Conservation (phyloP, 768 basidiomycete species). For the Dioszegia hungarica region DNA sequence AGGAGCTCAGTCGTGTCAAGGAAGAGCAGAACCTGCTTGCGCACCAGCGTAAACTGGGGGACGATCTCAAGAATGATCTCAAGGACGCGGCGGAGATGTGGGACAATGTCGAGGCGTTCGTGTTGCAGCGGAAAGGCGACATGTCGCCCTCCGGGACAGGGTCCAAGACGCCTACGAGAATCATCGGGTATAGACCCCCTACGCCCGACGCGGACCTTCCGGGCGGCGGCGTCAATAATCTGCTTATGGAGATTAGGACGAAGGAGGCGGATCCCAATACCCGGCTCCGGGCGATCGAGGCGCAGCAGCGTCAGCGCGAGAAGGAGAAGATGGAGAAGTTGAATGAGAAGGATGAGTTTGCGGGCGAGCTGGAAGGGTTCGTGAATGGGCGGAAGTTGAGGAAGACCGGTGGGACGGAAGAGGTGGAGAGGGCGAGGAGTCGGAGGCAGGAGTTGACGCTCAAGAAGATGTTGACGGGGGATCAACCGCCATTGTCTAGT, state of each 20-base stretch:
- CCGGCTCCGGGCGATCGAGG: conserved; percentile 87
- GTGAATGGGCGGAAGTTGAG: conserved; percentile 80
- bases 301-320: conserved; percentile 73
- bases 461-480: conserved; percentile 71
- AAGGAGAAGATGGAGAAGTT: conserved; percentile 61
- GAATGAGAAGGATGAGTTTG: conserved; percentile 60
- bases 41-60: conserved; percentile 86
- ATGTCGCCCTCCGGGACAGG: conserved; percentile 40
- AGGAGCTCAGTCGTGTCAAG: conserved; percentile 90
- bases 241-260: conserved; percentile 78
- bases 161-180: conserved; percentile 29
- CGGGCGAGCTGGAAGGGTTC: conserved; percentile 77
- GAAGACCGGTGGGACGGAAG: conserved; percentile 93
- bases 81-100: conserved; percentile 82
- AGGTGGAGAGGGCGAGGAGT: conserved; percentile 80
- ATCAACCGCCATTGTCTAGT: conserved; percentile 10
- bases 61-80: conserved; percentile 84
- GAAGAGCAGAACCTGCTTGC: conserved; percentile 93
- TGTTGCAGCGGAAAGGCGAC: conserved; percentile 50
- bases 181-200: conserved; percentile 67
- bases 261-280: conserved; percentile 74
- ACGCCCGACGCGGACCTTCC: conserved; percentile 61
- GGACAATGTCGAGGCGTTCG: conserved; percentile 77
- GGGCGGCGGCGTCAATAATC: conserved; percentile 62
- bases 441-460: conserved; percentile 75